phyloP scores from a whole-genome alignment of 2,329 filamentous ascomycete genomes.

The Fusarium sp. region DNA sequence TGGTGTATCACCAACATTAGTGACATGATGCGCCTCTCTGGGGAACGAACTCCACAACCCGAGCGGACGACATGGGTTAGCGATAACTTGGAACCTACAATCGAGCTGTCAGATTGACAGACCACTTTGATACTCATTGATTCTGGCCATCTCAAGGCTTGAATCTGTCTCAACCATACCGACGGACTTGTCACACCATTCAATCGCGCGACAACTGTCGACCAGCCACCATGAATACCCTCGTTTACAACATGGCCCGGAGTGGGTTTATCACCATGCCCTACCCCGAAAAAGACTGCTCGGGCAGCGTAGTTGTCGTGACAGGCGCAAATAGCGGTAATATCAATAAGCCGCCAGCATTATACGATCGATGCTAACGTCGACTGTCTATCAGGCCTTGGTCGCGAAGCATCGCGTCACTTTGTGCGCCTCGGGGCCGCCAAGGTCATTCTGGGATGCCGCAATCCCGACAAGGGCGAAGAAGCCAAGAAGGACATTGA shows the following conservation, averaged over 20 bases:
- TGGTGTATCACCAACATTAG: not conserved
- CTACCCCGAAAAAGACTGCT: conserved; percentile 48
- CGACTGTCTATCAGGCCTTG: conserved; percentile 47
- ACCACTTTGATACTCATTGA: not conserved
- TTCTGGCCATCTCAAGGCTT: not conserved
- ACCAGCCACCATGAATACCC: conserved; percentile 1
- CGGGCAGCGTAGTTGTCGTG: conserved; percentile 53
- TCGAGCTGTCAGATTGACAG: not conserved
- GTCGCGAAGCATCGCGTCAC: conserved; percentile 56
- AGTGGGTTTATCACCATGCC: conserved; percentile 45
- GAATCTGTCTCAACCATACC: not conserved
- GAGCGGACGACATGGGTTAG: not conserved
- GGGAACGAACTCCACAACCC: not conserved
- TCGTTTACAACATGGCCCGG: conserved; percentile 13
- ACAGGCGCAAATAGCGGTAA: conserved; percentile 56
- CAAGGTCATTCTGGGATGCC: conserved; percentile 58
- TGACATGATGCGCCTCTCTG: not conserved
- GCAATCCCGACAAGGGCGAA: conserved; percentile 54
- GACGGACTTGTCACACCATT: not conserved
- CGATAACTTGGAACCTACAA: not conserved
- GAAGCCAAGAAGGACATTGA: conserved; percentile 54
- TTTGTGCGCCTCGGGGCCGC: conserved; percentile 53
- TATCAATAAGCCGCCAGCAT: not conserved
- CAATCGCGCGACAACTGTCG: not conserved
- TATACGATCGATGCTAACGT: not conserved